Base-by-base conservation (phyloP, 1,139 yeast species). In the Blastobotrys persicus region DNA sequence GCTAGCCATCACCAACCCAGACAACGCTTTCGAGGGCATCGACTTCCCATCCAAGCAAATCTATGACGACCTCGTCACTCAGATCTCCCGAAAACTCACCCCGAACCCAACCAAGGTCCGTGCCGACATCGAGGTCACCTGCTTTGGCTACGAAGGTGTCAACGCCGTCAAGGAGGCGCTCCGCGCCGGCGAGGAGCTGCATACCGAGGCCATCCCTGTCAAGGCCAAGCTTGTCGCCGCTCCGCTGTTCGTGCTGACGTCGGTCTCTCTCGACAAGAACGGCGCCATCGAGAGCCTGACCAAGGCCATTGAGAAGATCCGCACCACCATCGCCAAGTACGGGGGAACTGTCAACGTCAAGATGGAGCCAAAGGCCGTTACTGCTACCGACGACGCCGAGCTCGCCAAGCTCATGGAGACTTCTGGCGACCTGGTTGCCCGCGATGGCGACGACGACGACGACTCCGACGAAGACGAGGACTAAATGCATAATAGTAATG, bases 361-460 rank as follows among this genome's bases (percentile, higher is more conserved):
- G 55, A 91, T 92, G 97, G 92, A 95, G 62, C 98, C 98, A 65
- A 91, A 91, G 81, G 97, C 98, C 44, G 98, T 92, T 59, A 88
- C 97, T 54, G 98, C 96, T 54, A 87, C 92, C 55, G 99, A 92
- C 70, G 99, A 92, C 70, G 98, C 97, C 54, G 98, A 91, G 73
- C 81, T 92, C 66, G 96, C 89, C 72, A 96, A 96, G 57, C 62
- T 92, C 60, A 85, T 92, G 81, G 89, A 83, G 68, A 76, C 81
- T 65, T 80, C 82, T 59, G 88, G 82, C 68, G 70, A 79, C 62
- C 89, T 83, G 66, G 19, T 37, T 18, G 81, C 78, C 59, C 73
- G 78, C 60, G 76, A 78, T 64, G 83, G 79, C 55, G 77, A 81
- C 40, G 80, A 79, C 49, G 84, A 80, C 50, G 83, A 79, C 45